These are phyloP conservation scores for Telopea speciosissima DNA, from an alignment of 177 flowering plant genomes.

Conservation along the genomic window DNA sequence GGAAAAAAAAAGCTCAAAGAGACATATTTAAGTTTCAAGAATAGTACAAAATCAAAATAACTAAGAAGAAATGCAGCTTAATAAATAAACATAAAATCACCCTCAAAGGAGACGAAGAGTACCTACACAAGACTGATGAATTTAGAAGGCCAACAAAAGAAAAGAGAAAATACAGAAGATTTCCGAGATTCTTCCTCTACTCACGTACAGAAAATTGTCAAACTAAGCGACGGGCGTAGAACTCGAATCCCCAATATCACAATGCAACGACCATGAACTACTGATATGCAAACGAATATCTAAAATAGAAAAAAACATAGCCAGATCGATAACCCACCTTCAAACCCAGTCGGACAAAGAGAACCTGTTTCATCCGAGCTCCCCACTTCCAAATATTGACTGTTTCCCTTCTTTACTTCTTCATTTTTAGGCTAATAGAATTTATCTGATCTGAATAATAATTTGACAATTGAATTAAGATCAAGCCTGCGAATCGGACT, in stretches of 20 bases:
- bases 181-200: neutral
- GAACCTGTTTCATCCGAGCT: neutral
- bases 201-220: neutral
- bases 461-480: neutral
- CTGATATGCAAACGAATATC: neutral
- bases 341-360: constrained; percentile 8
- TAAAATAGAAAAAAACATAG: constrained; percentile 11
- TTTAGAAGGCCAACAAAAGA: neutral
- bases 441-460: neutral
- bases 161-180: neutral
- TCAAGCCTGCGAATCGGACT: constrained; percentile 28
- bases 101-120: neutral
- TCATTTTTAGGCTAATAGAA: neutral
- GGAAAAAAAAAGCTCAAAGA: neutral
- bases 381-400: neutral
- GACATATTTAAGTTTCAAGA: neutral
- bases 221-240: neutral
- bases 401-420: neutral
- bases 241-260: neutral
- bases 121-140: constrained; percentile 4
- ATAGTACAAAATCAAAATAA: neutral
- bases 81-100: constrained; percentile 7
- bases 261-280: neutral
- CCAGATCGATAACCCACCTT: constrained; percentile 9
- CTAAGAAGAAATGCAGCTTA: neutral